Base-by-base conservation (phyloP, 306 rosid species). In the Canavalia ensiformis region DNA sequence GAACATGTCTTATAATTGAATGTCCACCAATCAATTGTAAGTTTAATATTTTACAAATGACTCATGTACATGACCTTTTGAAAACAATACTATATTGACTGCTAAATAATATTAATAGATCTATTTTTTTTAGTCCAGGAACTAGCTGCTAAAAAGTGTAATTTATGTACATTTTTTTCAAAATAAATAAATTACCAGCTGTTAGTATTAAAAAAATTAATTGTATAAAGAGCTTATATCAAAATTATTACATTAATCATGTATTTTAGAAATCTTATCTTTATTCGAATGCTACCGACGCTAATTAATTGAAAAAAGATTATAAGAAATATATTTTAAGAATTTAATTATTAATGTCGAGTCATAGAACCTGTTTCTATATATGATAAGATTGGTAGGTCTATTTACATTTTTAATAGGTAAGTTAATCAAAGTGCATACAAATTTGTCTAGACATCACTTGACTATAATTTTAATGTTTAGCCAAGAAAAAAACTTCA, bases 1-100 rank as follows among this genome's bases (percentile, higher is more conserved):
- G 49, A 63, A 6, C 83, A 80, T 60, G 46, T 8, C 50, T 60
- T 49, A 59, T 46, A 54, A 31, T 55, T 33, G 34, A 58, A 70
- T 46, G 62, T 9, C 64, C 52, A 8, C 54, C 31, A 9, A 57
- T 68, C 52, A 55, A 67, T 75, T 29, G 46, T 45, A 64, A 58
- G 69, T 59, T 59, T 75, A 44, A 8, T 59, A 44, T 59, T 58
- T 18, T 75, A 4, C 65, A 12, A 58, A 75, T 33, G 58, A 31
- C 44, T 25, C 55, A n/a, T 51, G 8, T 51, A 9, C 44, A 12
- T 12, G 31, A 45, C 47, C 30, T 59, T 50, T 54, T 51, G 65
- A 51, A 66, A 58, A 35, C 39, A 57, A 31, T 6, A 58, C 39
- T 44, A 29, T 25, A 34, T 47, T 47, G 8, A 34, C 39, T 63